Evolutionary conservation across 2,329 filamentous ascomycete genomes (phyloP).

Genomic region (Ophiostoma angusticollis): DNA sequence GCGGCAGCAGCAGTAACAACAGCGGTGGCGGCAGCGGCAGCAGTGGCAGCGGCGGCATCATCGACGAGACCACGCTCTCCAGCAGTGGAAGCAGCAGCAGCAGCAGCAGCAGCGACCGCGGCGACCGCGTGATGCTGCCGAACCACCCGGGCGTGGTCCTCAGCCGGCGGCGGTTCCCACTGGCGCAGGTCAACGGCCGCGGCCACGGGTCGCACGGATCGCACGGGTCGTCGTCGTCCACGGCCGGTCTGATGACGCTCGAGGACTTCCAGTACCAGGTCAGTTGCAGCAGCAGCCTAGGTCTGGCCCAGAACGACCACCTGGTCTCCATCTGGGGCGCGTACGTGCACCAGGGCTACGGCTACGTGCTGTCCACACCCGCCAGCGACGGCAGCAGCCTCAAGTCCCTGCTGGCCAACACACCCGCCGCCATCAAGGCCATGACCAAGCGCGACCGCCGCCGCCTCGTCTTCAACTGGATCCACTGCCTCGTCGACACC

Average conservation of each 20-base stretch:
- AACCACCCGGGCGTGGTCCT: too few species aligned
- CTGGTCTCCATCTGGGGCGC: conserved; percentile 59
- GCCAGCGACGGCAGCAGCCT: conserved; percentile 53
- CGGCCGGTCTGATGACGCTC: conserved; percentile 25
- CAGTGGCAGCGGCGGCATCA: not conserved
- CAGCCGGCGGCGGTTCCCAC: too few species aligned
- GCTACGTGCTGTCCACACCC: conserved; percentile 55
- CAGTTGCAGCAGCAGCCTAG: conserved; percentile 43
- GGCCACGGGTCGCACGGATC: conserved; percentile 21
- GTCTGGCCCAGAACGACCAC: conserved; percentile 51
- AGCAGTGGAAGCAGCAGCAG: conserved; percentile 11
- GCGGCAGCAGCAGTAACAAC: conserved; percentile 18
- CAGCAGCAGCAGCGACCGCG: conserved; percentile 9
- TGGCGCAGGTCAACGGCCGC: conserved; percentile 28
- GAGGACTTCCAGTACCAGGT: conserved; percentile 50
- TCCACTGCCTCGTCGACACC: conserved; percentile 59
- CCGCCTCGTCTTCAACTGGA: conserved; percentile 55
- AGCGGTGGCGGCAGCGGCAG: conserved; percentile 29
- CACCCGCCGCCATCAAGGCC: conserved; percentile 48
- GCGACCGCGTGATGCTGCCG: conserved; percentile 49
- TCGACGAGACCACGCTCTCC: not conserved
- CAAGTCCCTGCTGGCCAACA: conserved; percentile 52
- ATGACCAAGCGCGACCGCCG: conserved; percentile 47
- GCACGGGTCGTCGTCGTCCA: not conserved
- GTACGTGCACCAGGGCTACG: conserved; percentile 50